These are phyloP conservation scores for Tephrocybe sp. DNA, from an alignment of 768 basidiomycete genomes.

Conservation along the genomic window DNA sequence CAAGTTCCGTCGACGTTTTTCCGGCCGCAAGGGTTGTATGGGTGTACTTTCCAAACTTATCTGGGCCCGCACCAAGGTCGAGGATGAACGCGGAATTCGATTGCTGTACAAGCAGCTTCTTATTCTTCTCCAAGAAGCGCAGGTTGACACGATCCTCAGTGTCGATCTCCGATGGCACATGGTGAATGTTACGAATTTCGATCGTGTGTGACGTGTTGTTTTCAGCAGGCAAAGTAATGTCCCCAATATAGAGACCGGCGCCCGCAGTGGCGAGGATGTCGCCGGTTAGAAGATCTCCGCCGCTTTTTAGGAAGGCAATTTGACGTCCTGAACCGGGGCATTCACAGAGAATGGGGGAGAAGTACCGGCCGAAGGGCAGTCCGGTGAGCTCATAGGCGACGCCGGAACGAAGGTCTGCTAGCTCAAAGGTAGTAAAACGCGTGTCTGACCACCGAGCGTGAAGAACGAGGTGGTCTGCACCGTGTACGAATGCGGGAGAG, in stretches of 20 bases:
- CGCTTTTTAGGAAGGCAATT: conserved; percentile 65
- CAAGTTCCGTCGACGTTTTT: conserved; percentile 57
- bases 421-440: conserved; percentile 62
- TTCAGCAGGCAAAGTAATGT: conserved; percentile 48
- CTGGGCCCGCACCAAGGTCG: conserved; percentile 45
- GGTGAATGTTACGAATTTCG: conserved; percentile 45
- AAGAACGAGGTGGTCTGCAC: conserved; percentile 48
- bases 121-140: conserved; percentile 53
- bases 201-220: conserved; percentile 28
- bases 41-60: conserved; percentile 47
- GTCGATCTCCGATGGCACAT: conserved; percentile 53
- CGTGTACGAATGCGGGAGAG: conserved; percentile 65
- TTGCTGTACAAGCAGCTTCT: conserved; percentile 62
- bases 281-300: conserved; percentile 60
- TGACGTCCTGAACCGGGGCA: conserved; percentile 40
- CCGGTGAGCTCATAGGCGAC: conserved; percentile 50
- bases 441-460: conserved; percentile 72
- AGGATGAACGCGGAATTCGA: conserved; percentile 47
- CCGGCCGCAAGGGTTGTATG: conserved; percentile 54
- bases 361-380: conserved; percentile 65
- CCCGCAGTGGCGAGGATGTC: conserved; percentile 63
- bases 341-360: conserved; percentile 55
- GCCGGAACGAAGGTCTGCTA: conserved; percentile 51
- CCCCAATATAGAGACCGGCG: conserved; percentile 64
- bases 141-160: conserved; percentile 46